These are phyloP conservation scores for Tillandsia leiboldiana DNA, from an alignment of 176 grass and related monocot species.

Conservation along the genomic window DNA sequence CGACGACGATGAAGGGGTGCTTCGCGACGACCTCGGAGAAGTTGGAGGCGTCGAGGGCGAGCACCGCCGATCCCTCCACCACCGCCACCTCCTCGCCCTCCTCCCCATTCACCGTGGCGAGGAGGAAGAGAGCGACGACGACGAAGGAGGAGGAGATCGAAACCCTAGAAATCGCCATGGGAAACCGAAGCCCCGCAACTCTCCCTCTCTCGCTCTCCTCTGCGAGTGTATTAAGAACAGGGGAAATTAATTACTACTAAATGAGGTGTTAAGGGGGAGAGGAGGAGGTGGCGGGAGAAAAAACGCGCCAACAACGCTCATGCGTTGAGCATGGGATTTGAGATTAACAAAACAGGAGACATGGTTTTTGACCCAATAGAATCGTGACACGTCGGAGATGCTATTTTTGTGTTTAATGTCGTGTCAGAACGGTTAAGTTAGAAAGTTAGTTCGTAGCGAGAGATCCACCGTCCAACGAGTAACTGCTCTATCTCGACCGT, in stretches of 20 bases:
- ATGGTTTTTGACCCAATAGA: too few species aligned
- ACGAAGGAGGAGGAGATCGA: conserved; percentile 25
- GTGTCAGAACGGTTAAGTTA: too few species aligned
- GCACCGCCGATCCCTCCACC: conserved; percentile 44
- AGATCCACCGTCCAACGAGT: too few species aligned
- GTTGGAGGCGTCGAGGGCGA: conserved; percentile 58
- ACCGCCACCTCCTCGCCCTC: not conserved
- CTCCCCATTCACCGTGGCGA: conserved; percentile 25
- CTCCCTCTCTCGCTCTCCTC: conserved; percentile 18
- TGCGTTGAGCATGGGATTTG: too few species aligned
- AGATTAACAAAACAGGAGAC: too few species aligned
- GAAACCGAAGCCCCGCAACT: not conserved
- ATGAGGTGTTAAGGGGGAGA: conserved; percentile 11
- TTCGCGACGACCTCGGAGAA: conserved; percentile 70
- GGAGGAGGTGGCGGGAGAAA: conserved; percentile 17
- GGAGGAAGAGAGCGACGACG: conserved; percentile 18
- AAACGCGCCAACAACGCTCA: conserved; percentile 7
- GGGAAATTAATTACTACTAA: too few species aligned
- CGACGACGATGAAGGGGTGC: conserved; percentile 81
- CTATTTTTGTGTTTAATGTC: too few species aligned
- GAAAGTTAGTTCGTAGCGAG: too few species aligned
- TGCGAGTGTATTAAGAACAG: not conserved
- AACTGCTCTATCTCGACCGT: too few species aligned
- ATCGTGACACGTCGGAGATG: too few species aligned
- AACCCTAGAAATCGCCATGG: conserved; percentile 56